Conservation (phyloP, 257 asterid species). For the Knoxia roxburghii region DNA sequence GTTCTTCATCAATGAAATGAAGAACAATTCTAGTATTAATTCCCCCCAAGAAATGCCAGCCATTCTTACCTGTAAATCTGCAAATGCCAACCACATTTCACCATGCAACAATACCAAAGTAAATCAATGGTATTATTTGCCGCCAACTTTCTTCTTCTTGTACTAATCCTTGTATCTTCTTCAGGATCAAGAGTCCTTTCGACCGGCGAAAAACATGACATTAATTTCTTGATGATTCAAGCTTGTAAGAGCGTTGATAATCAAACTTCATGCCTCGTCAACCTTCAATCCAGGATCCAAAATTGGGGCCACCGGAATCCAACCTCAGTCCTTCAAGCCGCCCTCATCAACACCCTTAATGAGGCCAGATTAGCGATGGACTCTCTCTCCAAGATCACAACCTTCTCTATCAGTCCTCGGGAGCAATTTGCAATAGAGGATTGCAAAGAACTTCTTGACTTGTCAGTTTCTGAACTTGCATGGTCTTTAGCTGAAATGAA, state of each 20-base stretch:
- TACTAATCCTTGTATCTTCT: conserved; percentile 25
- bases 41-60: conserved; percentile 3
- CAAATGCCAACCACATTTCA: neutral
- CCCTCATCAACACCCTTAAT: conserved; percentile 53
- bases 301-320: conserved; percentile 17
- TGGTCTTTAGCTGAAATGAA: conserved; percentile 84
- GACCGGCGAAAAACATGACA: conserved; percentile 28
- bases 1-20: neutral
- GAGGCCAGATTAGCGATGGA: conserved; percentile 56
- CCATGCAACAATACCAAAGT: conserved; percentile 2
- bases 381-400: conserved; percentile 49
- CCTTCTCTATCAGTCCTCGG: conserved; percentile 56
- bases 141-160: conserved; percentile 12
- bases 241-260: conserved; percentile 51
- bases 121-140: conserved; percentile 30
- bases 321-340: conserved; percentile 48
- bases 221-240: conserved; percentile 46
- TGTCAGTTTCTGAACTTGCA: conserved; percentile 75
- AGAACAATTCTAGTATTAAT: conserved; percentile 35
- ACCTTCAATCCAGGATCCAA: conserved; percentile 37
- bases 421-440: conserved; percentile 83
- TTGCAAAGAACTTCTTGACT: conserved; percentile 87
- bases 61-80: too few relatives aligned
- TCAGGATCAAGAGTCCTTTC: conserved; percentile 23
- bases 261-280: conserved; percentile 48